These are phyloP conservation scores for Bocquillonia castaneifolia DNA, from an alignment of 441 rosid genomes.

Conservation along the genomic window DNA sequence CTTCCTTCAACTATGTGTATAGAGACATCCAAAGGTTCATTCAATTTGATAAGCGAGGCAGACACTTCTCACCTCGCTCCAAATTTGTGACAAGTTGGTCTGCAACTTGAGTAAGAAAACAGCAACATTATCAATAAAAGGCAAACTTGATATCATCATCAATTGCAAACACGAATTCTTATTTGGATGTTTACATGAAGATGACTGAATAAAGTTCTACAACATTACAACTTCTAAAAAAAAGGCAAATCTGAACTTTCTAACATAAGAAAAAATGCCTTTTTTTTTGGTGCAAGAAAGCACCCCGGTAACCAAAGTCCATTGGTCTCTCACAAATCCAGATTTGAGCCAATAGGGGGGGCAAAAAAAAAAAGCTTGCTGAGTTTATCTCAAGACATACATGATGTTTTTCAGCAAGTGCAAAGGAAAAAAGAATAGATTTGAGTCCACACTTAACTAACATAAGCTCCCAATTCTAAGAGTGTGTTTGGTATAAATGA, in stretches of 20 bases:
- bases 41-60: conserved; percentile 10
- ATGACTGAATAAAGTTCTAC: background rate
- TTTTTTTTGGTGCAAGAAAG: too few relatives aligned
- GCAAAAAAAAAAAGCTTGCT: too few relatives aligned
- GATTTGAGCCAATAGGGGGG: too few relatives aligned
- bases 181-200: background rate
- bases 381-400: too few relatives aligned
- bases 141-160: background rate
- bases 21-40: conserved; percentile 6
- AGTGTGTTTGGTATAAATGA: too few relatives aligned
- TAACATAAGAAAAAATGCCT: too few relatives aligned
- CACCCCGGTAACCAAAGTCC: too few relatives aligned
- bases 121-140: background rate
- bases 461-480: background rate
- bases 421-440: background rate
- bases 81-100: background rate
- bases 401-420: too few relatives aligned
- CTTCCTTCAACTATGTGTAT: background rate
- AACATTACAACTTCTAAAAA: background rate
- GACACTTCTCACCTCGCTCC: conserved; percentile 13
- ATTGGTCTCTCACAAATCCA: too few relatives aligned
- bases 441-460: background rate
- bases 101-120: conserved; percentile 11
- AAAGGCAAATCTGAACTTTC: background rate
- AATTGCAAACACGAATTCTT: background rate